Base-by-base conservation (phyloP, 163 green algal genomes). In the Scenedesmus sp. region DNA sequence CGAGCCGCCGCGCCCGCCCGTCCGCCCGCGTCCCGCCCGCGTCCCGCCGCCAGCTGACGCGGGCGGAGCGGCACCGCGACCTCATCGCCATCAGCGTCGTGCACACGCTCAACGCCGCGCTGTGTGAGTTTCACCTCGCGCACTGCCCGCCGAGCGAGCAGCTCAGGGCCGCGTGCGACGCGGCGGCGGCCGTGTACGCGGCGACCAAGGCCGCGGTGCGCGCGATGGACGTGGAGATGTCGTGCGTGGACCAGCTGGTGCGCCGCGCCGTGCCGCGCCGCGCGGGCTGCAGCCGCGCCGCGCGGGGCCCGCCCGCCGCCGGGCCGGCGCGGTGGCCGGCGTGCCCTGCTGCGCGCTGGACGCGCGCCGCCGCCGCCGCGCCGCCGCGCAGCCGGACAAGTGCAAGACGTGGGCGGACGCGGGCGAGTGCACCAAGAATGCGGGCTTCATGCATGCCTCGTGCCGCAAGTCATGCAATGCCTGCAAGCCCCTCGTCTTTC, bases 71-170 rank as follows among this genome's bases (percentile, higher is more conserved):
- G 53, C 85, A 89, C 62, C 48, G 86, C 0, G 90, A 96, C 83
- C 70, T 96, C 53, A 74, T 95, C 20, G 60, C 87, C 39, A 86
- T 95, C 39, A 86, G 93, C 74, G 85, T 84, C 26, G 53, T 91
- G 0, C 64, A 90, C 14, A 91, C 85, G 31, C 77, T 95, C 15
- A 96, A 95, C 57, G 90, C 85, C 0, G 92, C 85, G 3, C 88
- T 95, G 63, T 96, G 92, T 66, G 84, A 92, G 67, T 90, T 85
- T 54, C 87, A 95, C 74, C 53, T 84, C 5, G 48, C 54, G 7
- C 53, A 83, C 53, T 96, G 92, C 84, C 81, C 85, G 4, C 72
- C 83, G 4, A 81, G 51, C 4, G 70, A 88, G 63, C 81, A 90
- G 85, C 85, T 91, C 48, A n/a, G 75, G 5, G 42, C 62, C 9